Evolutionary conservation across 371 early-diverging fungal genomes (phyloP).

Genomic region (Lichtheimia corymbifera): DNA sequence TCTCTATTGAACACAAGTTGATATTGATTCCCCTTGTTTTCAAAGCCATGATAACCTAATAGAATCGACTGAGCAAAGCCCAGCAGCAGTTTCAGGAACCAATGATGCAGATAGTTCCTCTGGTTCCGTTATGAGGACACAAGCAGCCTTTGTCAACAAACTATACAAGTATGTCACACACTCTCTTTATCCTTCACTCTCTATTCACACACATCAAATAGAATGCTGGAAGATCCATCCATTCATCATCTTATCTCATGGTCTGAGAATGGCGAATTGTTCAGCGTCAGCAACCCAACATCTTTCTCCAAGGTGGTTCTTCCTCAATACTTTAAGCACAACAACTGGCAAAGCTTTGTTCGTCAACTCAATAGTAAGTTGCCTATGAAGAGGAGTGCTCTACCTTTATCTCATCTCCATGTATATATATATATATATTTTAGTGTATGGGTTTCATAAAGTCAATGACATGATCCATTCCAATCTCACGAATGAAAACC

Average conservation of each 20-base stretch:
- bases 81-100: too few species aligned
- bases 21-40: too few species aligned
- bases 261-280: conserved; percentile 65
- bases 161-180: conserved; percentile 55
- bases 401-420: neutral
- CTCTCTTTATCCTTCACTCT: neutral
- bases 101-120: conserved; percentile 12
- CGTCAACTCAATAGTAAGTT: conserved; percentile 78
- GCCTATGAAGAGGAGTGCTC: neutral
- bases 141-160: conserved; percentile 74
- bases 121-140: conserved; percentile 28
- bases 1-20: too few species aligned
- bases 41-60: too few species aligned
- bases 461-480: conserved; percentile 68
- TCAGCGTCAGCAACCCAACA: conserved; percentile 66
- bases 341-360: conserved; percentile 85
- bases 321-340: conserved; percentile 85
- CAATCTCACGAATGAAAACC: conserved; percentile 56
- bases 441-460: conserved; percentile 64
- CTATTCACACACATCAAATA: conserved; percentile 4
- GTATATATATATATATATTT: neutral
- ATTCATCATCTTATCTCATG: conserved; percentile 63
- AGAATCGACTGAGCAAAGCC: too few species aligned
- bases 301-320: conserved; percentile 56
- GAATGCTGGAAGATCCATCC: conserved; percentile 63